These are phyloP conservation scores for Blastocystis sp. DNA, from an alignment of 352 stramenopile genomes.

Conservation along the genomic window DNA sequence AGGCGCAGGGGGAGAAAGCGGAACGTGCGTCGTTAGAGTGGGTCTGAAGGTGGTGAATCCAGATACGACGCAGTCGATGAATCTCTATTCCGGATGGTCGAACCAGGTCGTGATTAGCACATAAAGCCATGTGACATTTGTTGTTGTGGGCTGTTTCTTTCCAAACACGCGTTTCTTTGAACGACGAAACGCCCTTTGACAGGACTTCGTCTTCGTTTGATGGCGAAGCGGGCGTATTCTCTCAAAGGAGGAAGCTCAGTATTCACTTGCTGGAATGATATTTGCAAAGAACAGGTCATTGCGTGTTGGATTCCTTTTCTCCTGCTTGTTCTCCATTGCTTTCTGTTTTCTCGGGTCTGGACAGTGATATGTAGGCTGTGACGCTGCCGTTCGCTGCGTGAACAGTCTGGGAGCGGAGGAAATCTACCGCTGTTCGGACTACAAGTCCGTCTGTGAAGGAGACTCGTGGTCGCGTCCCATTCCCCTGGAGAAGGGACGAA, in stretches of 20 bases:
- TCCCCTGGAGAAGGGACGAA: slow-evolving; percentile 36
- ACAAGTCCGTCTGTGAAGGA: slow-evolving; percentile 35
- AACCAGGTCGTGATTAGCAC: slow-evolving; percentile 40
- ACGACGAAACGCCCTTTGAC: neutral
- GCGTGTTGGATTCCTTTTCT: neutral
- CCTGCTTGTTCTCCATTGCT: neutral
- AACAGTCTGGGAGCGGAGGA: slow-evolving; percentile 65
- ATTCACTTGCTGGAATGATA: neutral
- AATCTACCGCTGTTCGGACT: slow-evolving; percentile 51
- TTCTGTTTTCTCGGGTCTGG: neutral
- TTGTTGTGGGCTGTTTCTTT: slow-evolving; percentile 10
- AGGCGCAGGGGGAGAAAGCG: neutral
- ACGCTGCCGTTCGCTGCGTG: slow-evolving; percentile 23
- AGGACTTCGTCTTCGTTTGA: neutral
- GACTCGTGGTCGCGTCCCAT: slow-evolving; percentile 21
- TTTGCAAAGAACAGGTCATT: neutral
- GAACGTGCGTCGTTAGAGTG: slow-evolving; percentile 35
- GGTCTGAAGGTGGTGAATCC: slow-evolving; percentile 23
- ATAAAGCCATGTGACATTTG: neutral
- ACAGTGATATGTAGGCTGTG: neutral
- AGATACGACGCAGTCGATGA: neutral
- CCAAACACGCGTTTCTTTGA: neutral
- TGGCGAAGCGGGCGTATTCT: neutral
- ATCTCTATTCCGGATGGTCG: slow-evolving; percentile 39
- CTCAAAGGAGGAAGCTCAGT: neutral